Evolutionary conservation across 495 filamentous ascomycete genomes (phyloP), one percentile per base, ranked within the genome.

Genomic region (Aspergillus sparsus): DNA sequence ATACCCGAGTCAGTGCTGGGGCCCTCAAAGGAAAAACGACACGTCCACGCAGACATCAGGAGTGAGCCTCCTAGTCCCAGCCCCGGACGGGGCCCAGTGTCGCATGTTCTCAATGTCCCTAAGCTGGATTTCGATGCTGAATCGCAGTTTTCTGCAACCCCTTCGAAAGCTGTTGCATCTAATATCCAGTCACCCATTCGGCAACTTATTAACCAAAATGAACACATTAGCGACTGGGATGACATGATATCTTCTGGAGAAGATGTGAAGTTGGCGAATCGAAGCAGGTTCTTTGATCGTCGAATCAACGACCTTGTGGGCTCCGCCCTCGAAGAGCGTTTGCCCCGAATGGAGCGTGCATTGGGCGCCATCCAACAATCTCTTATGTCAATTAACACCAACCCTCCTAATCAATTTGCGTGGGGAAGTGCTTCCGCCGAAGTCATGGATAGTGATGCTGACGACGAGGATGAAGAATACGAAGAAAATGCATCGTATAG

Each of bases 181-280:
- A 68, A 67, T 42, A 65, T 80, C 45, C 79, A 85, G 13, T 85
- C 85, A 1, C 78, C 83, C 34, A 74, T 90, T 35, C 86, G 87
- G 53, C 83, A 84, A 53, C 79, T 93, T 42, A 85, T 90, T 61
- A 86, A 80, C 42, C 79, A 83, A 16, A 77, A 89, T 57, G 72
- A 86, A 11, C 88, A 89, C 41, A 80, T 85, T 61, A 96, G 90
- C 62, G 93, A 97, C 68, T 98, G 94, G 94, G 89, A 93, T 63
- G 89, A 90, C 69, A 86, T 88, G 54, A 83, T 97, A 59, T 91
- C 88, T 31, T 89, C 89, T 7, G 85, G 85, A 21, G 92, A 96
- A 60, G 91, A 94, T 60, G 82, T 83, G 51, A 96, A 92, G 71
- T 79, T 96, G 53, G 83, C 87, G 61, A 81, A 84, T 33, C 86